Conservation (phyloP, 164 flowering plant species). For the Kingdonia uniflora region DNA sequence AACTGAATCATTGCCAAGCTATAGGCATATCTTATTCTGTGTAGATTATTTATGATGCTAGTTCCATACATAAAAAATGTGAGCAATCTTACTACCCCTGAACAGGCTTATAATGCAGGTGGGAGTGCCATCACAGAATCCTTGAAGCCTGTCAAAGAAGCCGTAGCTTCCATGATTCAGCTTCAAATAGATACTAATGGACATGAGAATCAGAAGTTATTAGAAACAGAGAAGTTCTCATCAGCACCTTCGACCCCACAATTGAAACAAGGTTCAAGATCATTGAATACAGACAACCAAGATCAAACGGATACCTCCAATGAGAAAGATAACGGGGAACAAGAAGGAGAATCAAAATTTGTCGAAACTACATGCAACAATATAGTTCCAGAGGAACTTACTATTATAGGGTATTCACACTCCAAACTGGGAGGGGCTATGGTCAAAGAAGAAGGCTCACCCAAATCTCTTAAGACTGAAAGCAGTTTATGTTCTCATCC, state of each 20-base stretch:
- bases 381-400: conserved; percentile 20
- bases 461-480: conserved; percentile 24
- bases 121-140: conserved; percentile 29
- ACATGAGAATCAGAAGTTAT: conserved; percentile 10
- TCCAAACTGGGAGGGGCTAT: conserved; percentile 13
- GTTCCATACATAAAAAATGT: no score
- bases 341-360: conserved; percentile 58
- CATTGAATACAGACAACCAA: conserved; percentile 41
- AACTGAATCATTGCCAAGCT: no score
- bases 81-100: conserved; percentile 16
- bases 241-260: conserved; percentile 91
- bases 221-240: conserved; percentile 15
- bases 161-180: conserved; percentile 42
- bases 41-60: no score
- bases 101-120: conserved; percentile 72
- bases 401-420: conserved; percentile 9
- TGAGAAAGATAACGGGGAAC: conserved; percentile 42
- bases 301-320: conserved; percentile 36
- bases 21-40: no score
- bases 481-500: conserved; percentile 9
- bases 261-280: conserved; percentile 41
- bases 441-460: conserved; percentile 43
- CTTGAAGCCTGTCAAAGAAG: conserved; percentile 46
- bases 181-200: conserved; percentile 22
- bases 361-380: conserved; percentile 63